Conservation (phyloP, 345 rosid genomes). For the Ailanthus altissimus region DNA sequence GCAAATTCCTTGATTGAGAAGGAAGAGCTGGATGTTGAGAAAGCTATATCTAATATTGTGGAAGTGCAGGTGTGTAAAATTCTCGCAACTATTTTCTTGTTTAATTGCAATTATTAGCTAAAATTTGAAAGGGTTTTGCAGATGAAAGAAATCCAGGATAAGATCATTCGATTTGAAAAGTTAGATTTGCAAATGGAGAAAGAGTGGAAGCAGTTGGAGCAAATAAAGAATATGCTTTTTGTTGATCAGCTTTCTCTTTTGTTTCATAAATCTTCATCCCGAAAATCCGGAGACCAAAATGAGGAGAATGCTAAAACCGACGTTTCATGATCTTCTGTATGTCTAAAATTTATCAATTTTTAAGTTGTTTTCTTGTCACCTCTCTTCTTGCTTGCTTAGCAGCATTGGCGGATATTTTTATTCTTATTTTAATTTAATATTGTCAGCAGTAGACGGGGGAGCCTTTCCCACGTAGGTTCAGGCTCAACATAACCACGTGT, state of each 20-base stretch:
- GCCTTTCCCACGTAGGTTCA: neutral
- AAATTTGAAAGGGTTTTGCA: slow-evolving; percentile 29
- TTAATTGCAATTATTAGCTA: slow-evolving; percentile 11
- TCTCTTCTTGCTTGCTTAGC: neutral
- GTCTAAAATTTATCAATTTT: neutral
- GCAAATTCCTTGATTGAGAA: slow-evolving; percentile 58
- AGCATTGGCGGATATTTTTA: neutral
- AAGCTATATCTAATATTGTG: slow-evolving; percentile 49
- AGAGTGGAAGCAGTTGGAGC: slow-evolving; percentile 78
- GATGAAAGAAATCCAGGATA: slow-evolving; percentile 78
- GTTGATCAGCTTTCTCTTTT: slow-evolving; percentile 72
- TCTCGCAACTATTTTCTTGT: neutral
- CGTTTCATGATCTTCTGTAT: neutral
- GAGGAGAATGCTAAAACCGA: slow-evolving; percentile 41
- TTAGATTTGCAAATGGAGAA: slow-evolving; percentile 82
- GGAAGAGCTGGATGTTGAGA: slow-evolving; percentile 69
- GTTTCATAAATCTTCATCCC: slow-evolving; percentile 43
- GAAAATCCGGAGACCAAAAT: slow-evolving; percentile 35
- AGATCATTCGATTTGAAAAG: slow-evolving; percentile 66
- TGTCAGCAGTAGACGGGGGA: neutral
- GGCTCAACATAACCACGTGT: neutral
- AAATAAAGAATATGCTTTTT: slow-evolving; percentile 69
- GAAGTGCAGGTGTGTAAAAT: slow-evolving; percentile 63
- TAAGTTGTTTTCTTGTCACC: neutral
- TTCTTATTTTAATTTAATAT: neutral